These are phyloP conservation scores for Chrysoporthe cubensis DNA, from an alignment of 2,329 filamentous ascomycete genomes.

Conservation along the genomic window DNA sequence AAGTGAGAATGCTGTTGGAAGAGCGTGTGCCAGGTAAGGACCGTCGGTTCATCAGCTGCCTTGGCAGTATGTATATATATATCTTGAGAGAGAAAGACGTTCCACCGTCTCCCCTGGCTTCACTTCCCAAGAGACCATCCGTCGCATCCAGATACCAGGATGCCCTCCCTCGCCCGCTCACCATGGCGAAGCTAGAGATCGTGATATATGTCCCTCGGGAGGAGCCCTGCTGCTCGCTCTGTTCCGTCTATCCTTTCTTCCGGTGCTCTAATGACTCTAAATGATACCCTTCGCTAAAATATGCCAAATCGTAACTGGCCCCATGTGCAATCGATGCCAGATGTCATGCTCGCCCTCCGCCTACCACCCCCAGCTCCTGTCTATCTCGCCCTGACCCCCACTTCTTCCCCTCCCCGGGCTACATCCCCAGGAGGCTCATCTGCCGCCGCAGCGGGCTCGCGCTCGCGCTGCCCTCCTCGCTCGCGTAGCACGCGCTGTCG, in stretches of 20 bases:
- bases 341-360: not conserved
- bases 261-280: too few relatives aligned
- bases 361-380: not conserved
- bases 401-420: not conserved
- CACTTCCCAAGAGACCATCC: too few relatives aligned
- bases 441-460: conserved; percentile 72
- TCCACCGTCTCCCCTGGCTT: too few relatives aligned
- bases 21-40: not conserved
- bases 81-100: not conserved
- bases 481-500: conserved; percentile 72
- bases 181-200: too few relatives aligned
- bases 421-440: conserved; percentile 74
- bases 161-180: too few relatives aligned
- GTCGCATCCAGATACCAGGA: too few relatives aligned
- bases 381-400: not conserved
- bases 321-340: not conserved
- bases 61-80: not conserved
- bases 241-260: too few relatives aligned
- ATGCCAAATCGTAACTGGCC: not conserved
- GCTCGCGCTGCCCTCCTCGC: conserved; percentile 71
- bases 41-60: not conserved
- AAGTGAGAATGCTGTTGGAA: not conserved
- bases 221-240: too few relatives aligned
- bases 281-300: too few relatives aligned
- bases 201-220: too few relatives aligned